These are phyloP conservation scores for Smithsoniella earleae DNA, from an alignment of 163 green algal species.

Conservation along the genomic window DNA sequence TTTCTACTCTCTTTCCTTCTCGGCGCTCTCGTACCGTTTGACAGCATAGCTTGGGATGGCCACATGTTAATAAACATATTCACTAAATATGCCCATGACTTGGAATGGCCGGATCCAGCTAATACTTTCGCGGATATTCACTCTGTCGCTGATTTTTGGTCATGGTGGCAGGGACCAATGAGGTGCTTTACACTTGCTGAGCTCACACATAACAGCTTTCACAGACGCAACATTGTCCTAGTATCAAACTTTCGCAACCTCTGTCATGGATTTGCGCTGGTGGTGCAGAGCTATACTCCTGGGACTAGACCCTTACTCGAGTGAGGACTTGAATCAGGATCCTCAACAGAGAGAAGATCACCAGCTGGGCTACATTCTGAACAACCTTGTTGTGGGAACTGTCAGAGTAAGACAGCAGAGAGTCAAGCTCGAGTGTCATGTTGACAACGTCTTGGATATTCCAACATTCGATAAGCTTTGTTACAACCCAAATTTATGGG, in stretches of 20 bases:
- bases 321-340: too few species aligned
- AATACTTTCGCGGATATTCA: slow-evolving; percentile 19
- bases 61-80: slow-evolving; percentile 28
- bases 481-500: background rate
- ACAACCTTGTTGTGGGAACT: slow-evolving; percentile 17
- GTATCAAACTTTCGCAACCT: too few species aligned
- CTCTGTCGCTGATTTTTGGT: slow-evolving; percentile 25
- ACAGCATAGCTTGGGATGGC: slow-evolving; percentile 24
- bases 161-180: slow-evolving; percentile 3
- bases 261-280: too few species aligned
- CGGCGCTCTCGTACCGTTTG: background rate
- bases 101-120: slow-evolving; percentile 17
- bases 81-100: background rate
- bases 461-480: background rate
- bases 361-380: background rate
- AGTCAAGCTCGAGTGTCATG: background rate
- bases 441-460: background rate
- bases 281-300: background rate
- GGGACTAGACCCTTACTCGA: slow-evolving; percentile 9
- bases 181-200: too few species aligned
- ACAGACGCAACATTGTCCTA: too few species aligned
- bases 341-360: too few species aligned
- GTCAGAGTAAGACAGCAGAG: slow-evolving; percentile 6
- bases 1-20: slow-evolving; percentile 18
- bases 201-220: too few species aligned